A percentile compares a stretch with the other conserved stretches of the same genome.
Conservation (phyloP, 108 stramenopile genomes). For the Pseudonitzschia multiseries region DNA sequence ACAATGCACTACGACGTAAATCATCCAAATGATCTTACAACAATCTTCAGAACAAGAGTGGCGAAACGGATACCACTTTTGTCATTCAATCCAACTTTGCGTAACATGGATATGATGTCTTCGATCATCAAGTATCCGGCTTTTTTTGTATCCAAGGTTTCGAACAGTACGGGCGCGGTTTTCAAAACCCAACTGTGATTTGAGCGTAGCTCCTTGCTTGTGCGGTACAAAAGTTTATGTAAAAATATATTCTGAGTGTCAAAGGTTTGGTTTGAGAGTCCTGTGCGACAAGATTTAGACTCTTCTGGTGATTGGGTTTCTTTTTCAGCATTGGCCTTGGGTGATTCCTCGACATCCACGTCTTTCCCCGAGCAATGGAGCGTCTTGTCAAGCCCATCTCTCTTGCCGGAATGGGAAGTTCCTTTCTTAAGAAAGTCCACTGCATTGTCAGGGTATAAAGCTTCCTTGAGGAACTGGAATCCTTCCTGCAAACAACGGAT, state of each 20-base stretch:
- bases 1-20: too few relatives aligned
- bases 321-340: neutral
- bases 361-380: neutral
- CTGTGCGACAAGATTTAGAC: neutral
- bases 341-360: neutral
- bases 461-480: constrained; percentile 32
- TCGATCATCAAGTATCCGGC: neutral
- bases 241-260: neutral
- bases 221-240: neutral
- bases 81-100: neutral
- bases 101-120: neutral
- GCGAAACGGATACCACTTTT: neutral
- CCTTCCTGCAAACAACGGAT: constrained; percentile 25
- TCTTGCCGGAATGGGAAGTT: neutral
- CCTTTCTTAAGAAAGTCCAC: neutral
- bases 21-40: neutral
- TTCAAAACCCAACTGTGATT: constrained; percentile 1
- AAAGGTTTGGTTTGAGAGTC: neutral
- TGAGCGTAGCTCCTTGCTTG: neutral
- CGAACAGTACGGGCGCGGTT: neutral
- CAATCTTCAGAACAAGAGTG: constrained; percentile 5
- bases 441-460: neutral
- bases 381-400: neutral
- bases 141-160: neutral
- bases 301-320: neutral